Base-by-base conservation (phyloP, 1,284 basidiomycete species). In the Xerocomus nothofagi region DNA sequence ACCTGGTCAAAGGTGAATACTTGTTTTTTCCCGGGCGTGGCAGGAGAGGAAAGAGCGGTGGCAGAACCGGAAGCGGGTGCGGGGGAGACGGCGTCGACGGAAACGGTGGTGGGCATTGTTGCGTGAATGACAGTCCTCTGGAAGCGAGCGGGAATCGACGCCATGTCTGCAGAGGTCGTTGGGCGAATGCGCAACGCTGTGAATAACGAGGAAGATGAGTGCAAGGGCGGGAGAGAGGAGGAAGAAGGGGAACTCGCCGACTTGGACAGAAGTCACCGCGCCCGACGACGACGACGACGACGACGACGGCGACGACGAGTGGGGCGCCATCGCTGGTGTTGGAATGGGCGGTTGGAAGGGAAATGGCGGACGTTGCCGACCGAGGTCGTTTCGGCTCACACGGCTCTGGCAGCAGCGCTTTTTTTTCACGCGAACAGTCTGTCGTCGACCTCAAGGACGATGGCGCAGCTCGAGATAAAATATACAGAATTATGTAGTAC, bases 1-100 rank as follows among this genome's bases (percentile, higher is more conserved):
- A 99, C 96, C 59, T 93, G 88, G 76, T 99, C 97, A 69, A 97
- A 99, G 50, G 83, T 85, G 71, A 98, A 99, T 40, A 78, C 71
- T 60, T 94, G 92, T 70, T 92, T 93, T 74, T 91, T 89, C 58
- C 75, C 73, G 21, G 74, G 75, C 38, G 77, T 55, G 44, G 57
- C 31, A 31, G 65, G 66, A 20, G 62, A 51, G 39, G 67, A 53
- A 14, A 69, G 73, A 27, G 76, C 75, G 36, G 79, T 74, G n/a
- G 84, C 76, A 41, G 80, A 70, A 9, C 78, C 67, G 17, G 81
- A 70, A 7, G 77, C 60, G 24, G 76, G 71, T 31, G 74, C 66
- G 47, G 71, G 69, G 39, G 82, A 71, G 31, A 78, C 72, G 42
- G 81, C 74, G 67, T 95, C 91, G 58, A 95, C 84, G 29, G 86